These are phyloP conservation scores for Cadophora gregata DNA, from an alignment of 2,329 filamentous ascomycete species.

Conservation along the genomic window DNA sequence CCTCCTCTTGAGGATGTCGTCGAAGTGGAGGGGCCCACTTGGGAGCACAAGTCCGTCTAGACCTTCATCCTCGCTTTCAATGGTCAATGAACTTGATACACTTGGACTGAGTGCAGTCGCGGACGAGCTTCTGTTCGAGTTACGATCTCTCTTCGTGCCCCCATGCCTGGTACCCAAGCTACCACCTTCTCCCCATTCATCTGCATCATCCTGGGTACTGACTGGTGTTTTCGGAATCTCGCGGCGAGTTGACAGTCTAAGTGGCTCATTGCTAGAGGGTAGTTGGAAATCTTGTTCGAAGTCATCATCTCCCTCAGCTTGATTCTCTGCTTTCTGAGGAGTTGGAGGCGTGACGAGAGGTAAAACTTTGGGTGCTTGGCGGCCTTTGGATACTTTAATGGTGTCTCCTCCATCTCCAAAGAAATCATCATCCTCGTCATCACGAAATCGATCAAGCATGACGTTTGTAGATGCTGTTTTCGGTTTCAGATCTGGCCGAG, in stretches of 20 bases:
- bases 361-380: conserved; percentile 56
- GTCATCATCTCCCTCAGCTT: conserved; percentile 59
- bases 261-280: conserved; percentile 65
- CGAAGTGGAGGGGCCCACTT: conserved; percentile 81
- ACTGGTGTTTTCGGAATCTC: conserved; percentile 69
- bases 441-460: conserved; percentile 68
- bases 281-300: conserved; percentile 77
- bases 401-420: conserved; percentile 69
- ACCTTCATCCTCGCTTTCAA: conserved; percentile 92
- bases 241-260: conserved; percentile 65
- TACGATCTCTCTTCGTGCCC: conserved; percentile 80
- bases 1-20: conserved; percentile 75
- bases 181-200: conserved; percentile 91
- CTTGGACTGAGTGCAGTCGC: conserved; percentile 91
- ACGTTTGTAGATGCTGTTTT: conserved; percentile 49
- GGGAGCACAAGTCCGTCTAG: conserved; percentile 90
- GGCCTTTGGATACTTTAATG: conserved; percentile 70
- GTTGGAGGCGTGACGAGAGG: conserved; percentile 63
- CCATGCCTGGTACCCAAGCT: conserved; percentile 90
- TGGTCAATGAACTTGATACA: conserved; percentile 86
- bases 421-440: conserved; percentile 66
- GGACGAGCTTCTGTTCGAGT: conserved; percentile 83
- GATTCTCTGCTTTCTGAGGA: conserved; percentile 50
- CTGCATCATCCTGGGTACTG: conserved; percentile 74
- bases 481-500: conserved; percentile 35